Percentiles rank a stretch among this genome's conserved stretches.
These are phyloP conservation scores for Umbelopsis isabellina DNA, from an alignment of 192 early-diverging fungal species.

Conservation along the genomic window DNA sequence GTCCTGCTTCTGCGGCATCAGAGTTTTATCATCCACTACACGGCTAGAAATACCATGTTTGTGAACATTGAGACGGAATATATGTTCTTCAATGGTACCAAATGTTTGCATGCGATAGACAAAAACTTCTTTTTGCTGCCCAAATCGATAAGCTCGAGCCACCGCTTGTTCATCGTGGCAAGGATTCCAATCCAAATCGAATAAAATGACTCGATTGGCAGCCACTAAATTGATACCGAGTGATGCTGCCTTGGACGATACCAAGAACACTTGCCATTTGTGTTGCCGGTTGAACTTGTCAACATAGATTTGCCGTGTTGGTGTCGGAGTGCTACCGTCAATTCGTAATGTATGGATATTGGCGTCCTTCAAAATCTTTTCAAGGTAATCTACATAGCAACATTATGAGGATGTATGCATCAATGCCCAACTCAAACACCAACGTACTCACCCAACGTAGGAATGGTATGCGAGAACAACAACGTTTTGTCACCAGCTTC, in stretches of 20 bases:
- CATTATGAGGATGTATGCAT: not conserved
- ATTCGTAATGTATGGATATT: conserved; percentile 44
- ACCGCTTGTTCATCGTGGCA: conserved; percentile 75
- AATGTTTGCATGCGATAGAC: conserved; percentile 67
- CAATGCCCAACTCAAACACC: not conserved
- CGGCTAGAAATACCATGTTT: conserved; percentile 69
- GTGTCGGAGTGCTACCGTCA: conserved; percentile 53
- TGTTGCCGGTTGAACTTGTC: conserved; percentile 61
- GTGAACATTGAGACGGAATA: conserved; percentile 72
- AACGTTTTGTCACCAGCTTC: conserved; percentile 66
- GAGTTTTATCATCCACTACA: conserved; percentile 64
- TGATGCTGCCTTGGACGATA: conserved; percentile 55
- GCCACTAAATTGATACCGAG: conserved; percentile 70
- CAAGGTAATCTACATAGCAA: conserved; percentile 34
- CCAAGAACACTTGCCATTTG: conserved; percentile 53
- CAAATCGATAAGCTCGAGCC: conserved; percentile 69
- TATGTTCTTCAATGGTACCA: conserved; percentile 61
- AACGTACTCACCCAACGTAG: conserved; percentile 58
- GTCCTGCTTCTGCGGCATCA: not conserved
- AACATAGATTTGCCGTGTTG: conserved; percentile 58
- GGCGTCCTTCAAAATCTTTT: not conserved
- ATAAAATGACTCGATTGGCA: conserved; percentile 73
- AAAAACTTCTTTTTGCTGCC: conserved; percentile 68
- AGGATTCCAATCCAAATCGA: conserved; percentile 84
- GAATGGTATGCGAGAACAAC: conserved; percentile 72